Evolutionary conservation across 1,139 yeast genomes (phyloP).

Genomic region (Taphrina sp.): DNA sequence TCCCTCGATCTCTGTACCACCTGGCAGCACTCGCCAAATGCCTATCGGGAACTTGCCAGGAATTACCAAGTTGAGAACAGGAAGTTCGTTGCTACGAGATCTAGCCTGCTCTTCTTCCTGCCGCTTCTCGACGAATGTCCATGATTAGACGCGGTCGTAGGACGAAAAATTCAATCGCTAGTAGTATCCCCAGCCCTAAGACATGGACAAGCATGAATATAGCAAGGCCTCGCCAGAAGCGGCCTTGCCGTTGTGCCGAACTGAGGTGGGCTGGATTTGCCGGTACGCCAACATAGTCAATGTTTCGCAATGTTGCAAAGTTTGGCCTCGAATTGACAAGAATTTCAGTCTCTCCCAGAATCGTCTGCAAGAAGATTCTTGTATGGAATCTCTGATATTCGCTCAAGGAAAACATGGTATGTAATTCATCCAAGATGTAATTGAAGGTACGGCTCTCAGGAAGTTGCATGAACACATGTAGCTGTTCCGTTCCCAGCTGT

Average conservation of each 20-base stretch:
- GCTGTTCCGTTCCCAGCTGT: conserved; percentile 11
- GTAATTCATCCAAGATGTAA: conserved; percentile 22
- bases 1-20: no score
- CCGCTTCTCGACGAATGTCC: background rate
- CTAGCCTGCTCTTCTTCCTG: no score
- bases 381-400: conserved; percentile 13
- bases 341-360: conserved; percentile 26
- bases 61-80: no score
- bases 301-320: conserved; percentile 8
- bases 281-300: conserved; percentile 26
- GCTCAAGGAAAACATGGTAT: conserved; percentile 1
- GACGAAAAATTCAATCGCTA: conserved; percentile 6
- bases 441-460: conserved; percentile 20
- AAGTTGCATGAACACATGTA: conserved; percentile 3
- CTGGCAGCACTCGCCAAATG: no score
- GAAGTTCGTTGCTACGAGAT: no score
- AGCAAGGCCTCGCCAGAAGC: background rate
- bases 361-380: conserved; percentile 18
- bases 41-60: no score
- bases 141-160: background rate
- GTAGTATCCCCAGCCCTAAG: background rate
- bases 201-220: background rate
- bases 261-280: background rate
- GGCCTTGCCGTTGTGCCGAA: background rate
- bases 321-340: conserved; percentile 26